Evolutionary conservation across 2,329 filamentous ascomycete genomes (phyloP).

Genomic region (Xenoacremonium recifei): DNA sequence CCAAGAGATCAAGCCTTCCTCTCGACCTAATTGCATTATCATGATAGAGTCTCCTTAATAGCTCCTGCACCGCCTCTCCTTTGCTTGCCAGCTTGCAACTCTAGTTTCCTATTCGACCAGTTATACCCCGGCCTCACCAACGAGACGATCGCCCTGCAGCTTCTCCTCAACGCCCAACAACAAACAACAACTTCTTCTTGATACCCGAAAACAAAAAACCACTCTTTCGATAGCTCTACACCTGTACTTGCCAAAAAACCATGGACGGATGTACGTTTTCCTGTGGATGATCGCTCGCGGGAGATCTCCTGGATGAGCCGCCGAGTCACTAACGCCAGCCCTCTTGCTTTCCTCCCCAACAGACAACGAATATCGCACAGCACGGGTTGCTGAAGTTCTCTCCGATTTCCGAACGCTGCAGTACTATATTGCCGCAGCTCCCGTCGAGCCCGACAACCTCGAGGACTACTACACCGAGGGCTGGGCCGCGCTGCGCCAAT

Average conservation of each 20-base stretch:
- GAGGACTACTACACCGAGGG: slow-evolving; percentile 64
- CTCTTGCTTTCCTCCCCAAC: slow-evolving; percentile 6
- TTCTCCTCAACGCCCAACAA: no score
- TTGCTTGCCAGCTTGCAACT: background rate
- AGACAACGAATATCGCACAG: slow-evolving; percentile 61
- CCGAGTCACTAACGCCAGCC: slow-evolving; percentile 18
- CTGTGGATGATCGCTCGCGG: slow-evolving; percentile 5
- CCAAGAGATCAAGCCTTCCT: no score
- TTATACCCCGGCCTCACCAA: background rate
- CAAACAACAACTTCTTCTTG: no score
- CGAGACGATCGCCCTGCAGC: slow-evolving; percentile 14
- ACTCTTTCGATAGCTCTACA: background rate
- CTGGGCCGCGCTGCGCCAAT: slow-evolving; percentile 62
- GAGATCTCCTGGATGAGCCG: background rate
- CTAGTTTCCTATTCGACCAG: background rate
- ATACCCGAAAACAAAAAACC: no score
- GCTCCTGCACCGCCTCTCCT: background rate
- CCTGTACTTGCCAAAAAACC: slow-evolving; percentile 1
- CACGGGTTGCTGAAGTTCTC: slow-evolving; percentile 61
- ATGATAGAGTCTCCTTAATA: slow-evolving; percentile 19
- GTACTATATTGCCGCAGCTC: slow-evolving; percentile 59
- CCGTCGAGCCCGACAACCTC: slow-evolving; percentile 51
- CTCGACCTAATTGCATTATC: slow-evolving; percentile 3
- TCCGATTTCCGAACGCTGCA: slow-evolving; percentile 61
- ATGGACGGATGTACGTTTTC: slow-evolving; percentile 28